These are phyloP conservation scores for Colletotrichum liaoningense DNA, from an alignment of 2,329 filamentous ascomycete genomes.

Conservation along the genomic window DNA sequence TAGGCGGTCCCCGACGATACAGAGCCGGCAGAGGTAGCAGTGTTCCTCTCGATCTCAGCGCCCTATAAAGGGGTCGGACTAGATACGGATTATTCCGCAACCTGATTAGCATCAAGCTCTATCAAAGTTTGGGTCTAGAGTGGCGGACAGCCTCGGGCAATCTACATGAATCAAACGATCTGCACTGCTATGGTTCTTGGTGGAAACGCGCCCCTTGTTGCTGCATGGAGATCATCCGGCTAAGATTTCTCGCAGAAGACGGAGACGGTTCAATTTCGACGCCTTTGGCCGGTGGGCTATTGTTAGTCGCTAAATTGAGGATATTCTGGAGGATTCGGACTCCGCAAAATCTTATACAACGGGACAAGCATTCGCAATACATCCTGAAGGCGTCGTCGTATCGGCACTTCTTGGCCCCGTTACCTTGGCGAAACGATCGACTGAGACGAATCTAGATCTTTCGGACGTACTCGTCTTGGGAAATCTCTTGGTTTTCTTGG, in stretches of 20 bases:
- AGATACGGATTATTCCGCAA: background rate
- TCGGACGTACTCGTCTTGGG: background rate
- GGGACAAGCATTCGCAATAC: background rate
- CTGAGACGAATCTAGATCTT: conserved; percentile 15
- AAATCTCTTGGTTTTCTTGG: background rate
- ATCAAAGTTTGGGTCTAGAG: background rate
- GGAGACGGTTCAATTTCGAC: background rate
- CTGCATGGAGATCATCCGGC: background rate
- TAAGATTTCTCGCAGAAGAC: background rate
- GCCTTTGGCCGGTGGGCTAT: background rate
- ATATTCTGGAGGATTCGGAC: background rate
- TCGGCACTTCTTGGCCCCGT: background rate
- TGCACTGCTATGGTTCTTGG: background rate
- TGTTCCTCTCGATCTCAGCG: conserved; percentile 86
- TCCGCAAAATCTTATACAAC: too few species aligned
- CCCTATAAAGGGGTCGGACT: conserved; percentile 50
- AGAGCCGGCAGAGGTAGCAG: conserved; percentile 92
- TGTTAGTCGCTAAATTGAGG: background rate
- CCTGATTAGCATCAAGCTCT: background rate
- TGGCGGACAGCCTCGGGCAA: background rate
- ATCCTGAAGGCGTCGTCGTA: background rate
- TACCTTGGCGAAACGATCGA: conserved; percentile 22
- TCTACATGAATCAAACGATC: background rate
- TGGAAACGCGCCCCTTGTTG: background rate
- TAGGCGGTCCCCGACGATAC: conserved; percentile 81